These are phyloP conservation scores for Globisporangium irregulare DNA, from an alignment of 352 stramenopile species.

Conservation along the genomic window DNA sequence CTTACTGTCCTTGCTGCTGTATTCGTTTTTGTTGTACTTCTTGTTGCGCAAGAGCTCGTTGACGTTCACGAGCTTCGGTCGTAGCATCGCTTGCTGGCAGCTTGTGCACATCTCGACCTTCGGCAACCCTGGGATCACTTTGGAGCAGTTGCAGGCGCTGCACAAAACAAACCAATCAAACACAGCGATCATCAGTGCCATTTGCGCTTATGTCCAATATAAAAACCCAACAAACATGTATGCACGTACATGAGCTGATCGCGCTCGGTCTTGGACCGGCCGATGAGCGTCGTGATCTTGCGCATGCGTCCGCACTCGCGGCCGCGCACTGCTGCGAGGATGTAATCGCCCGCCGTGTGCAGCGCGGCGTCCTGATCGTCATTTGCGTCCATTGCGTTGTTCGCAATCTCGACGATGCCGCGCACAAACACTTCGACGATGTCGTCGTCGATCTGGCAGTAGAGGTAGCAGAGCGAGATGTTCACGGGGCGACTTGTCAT, in stretches of 20 bases:
- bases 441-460: slow-evolving; percentile 38
- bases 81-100: slow-evolving; percentile 47
- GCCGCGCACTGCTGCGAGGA: slow-evolving; percentile 40
- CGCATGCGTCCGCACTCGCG: slow-evolving; percentile 51
- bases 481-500: slow-evolving; percentile 25
- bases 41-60: slow-evolving; percentile 16
- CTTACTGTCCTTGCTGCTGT: not conserved
- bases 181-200: not conserved
- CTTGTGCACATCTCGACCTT: slow-evolving; percentile 62
- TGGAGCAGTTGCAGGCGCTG: slow-evolving; percentile 58
- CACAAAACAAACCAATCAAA: not conserved
- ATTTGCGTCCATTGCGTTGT: not conserved
- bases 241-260: slow-evolving; percentile 41
- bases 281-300: slow-evolving; percentile 49
- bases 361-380: slow-evolving; percentile 22
- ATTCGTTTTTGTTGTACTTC: not conserved
- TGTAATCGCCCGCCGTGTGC: slow-evolving; percentile 27
- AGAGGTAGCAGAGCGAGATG: slow-evolving; percentile 66
- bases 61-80: slow-evolving; percentile 45
- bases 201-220: not conserved
- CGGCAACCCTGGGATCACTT: slow-evolving; percentile 37
- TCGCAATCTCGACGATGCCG: slow-evolving; percentile 52
- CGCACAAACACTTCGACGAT: slow-evolving; percentile 55
- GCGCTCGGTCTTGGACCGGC: slow-evolving; percentile 52
- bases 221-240: not conserved